Base-by-base conservation (phyloP, 2,329 filamentous ascomycete genomes). In the Exophiala dermatitidis region DNA sequence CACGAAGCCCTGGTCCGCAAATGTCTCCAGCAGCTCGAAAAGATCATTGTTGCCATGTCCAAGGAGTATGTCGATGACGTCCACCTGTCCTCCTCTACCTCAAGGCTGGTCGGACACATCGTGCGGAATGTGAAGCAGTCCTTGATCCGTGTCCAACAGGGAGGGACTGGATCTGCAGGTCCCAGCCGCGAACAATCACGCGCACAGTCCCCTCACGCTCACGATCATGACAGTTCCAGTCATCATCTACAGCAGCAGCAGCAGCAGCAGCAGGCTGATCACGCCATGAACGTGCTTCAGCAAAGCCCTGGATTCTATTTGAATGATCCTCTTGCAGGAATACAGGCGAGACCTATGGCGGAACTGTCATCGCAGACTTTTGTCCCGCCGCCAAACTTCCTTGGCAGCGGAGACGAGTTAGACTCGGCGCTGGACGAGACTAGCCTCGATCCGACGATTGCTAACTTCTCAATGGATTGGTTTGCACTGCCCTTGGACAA, bases 21-120 rank as follows among this genome's bases (percentile, higher is more conserved):
- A 44, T 81, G 77, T 1, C 69, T 84, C 4, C 74, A 74, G 28
- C 71, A 84, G 1, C 76, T 84, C 56, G 78, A 81, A 58, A 73
- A 75, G 29, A 81, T 79, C 0, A 76, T 82, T 5, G 74, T 78
- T 57, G 79, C 78, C 5, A 69, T 85, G 37, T 75, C 77, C 32
- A 80, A 75, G 30, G 79, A 76, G 61, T 80, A 83, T 26, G 81
- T 84, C 19, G 81, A 85, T 62, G 81, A 85, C 61, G 80, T 84
- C 10, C 81, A 85, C 64, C 74, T 85, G 2, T 79, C 77, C 46
- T 77, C 80, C 58, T 78, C 79, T 28, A 83, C 83, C 54, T 80
- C 82, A 8, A 78, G 81, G 41, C 72, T 84, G 10, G 72, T 84
- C 9, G 75, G 81, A 57, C 76, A 77, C 2, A 72, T 84, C 9